A percentile compares a stretch with the other conserved stretches of the same genome.
These are phyloP conservation scores for Volvox africanus DNA, from an alignment of 139 green algal species.

Conservation along the genomic window DNA sequence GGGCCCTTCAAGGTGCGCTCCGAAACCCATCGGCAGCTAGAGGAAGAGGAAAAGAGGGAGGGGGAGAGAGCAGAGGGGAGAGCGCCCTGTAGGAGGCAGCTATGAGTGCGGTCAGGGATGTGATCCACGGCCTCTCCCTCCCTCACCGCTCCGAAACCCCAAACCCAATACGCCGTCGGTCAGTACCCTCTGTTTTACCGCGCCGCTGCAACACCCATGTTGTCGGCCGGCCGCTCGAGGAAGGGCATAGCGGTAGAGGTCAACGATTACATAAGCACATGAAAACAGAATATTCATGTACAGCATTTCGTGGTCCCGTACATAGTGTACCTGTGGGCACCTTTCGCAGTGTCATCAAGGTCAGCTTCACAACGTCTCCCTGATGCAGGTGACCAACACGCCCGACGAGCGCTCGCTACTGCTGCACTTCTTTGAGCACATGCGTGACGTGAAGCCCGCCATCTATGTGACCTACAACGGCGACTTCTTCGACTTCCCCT, in stretches of 20 bases:
- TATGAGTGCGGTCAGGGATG: no score
- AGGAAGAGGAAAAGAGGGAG: background rate
- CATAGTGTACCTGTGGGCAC: background rate
- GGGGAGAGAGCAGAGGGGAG: background rate
- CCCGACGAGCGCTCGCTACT: conserved; percentile 87
- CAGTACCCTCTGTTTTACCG: no score
- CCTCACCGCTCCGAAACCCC: no score
- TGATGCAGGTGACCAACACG: conserved; percentile 82
- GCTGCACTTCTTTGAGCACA: conserved; percentile 93
- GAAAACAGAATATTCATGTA: no score
- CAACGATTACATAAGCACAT: no score
- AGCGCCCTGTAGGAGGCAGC: background rate
- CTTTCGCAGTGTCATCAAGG: no score
- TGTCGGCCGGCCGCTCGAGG: no score
- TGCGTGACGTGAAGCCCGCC: conserved; percentile 85
- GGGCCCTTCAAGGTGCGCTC: conserved; percentile 88
- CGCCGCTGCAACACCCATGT: no score
- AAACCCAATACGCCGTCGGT: no score
- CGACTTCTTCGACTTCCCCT: conserved; percentile 99
- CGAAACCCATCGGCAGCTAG: background rate
- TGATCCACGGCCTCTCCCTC: no score
- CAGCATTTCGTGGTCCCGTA: background rate
- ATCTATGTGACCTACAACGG: conserved; percentile 99
- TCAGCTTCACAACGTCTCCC: background rate
- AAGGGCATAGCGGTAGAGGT: no score